Conservation (phyloP, 2,329 filamentous ascomycete genomes). For the Hymenoscyphus fructigenus region DNA sequence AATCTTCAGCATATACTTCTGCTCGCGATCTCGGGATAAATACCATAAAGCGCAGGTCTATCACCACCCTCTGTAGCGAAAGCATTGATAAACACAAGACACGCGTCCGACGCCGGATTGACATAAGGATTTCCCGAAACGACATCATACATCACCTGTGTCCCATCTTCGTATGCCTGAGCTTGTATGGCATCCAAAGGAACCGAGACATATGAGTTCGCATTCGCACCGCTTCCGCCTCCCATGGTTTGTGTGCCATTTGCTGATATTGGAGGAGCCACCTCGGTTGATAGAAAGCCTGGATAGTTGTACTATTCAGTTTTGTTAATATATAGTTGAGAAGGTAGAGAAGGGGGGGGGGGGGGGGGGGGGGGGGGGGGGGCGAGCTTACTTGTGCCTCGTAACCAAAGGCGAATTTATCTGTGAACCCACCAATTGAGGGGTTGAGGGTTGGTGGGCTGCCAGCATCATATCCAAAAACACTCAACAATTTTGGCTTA, state of each 20-base stretch:
- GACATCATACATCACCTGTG: constrained; percentile 61
- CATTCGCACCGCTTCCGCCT: constrained; percentile 48
- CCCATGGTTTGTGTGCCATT: constrained; percentile 49
- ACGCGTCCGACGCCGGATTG: constrained; percentile 55
- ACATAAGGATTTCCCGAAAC: constrained; percentile 47
- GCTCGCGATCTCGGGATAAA: constrained; percentile 49
- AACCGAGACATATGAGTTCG: constrained; percentile 49
- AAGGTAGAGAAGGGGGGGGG: no score
- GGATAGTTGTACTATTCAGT: background rate
- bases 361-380: accelerated
- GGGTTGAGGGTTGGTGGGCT: constrained; percentile 11
- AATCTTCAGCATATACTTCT: constrained; percentile 53
- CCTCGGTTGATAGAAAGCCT: constrained; percentile 42
- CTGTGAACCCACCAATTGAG: background rate
- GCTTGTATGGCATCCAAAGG: constrained; percentile 56
- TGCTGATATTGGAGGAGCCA: constrained; percentile 39
- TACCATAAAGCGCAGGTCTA: constrained; percentile 53
- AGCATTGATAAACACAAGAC: constrained; percentile 65
- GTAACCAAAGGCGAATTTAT: background rate
- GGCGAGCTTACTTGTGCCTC: background rate
- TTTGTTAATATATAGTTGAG: background rate
- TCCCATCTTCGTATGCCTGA: constrained; percentile 54
- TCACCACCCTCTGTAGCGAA: constrained; percentile 74
- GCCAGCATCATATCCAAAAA: constrained; percentile 61
- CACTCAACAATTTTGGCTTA: constrained; percentile 48